Evolutionary conservation across 164 flowering plant genomes (phyloP), one percentile per base, ranked within the genome.

Genomic region (Vitis labrusca): DNA sequence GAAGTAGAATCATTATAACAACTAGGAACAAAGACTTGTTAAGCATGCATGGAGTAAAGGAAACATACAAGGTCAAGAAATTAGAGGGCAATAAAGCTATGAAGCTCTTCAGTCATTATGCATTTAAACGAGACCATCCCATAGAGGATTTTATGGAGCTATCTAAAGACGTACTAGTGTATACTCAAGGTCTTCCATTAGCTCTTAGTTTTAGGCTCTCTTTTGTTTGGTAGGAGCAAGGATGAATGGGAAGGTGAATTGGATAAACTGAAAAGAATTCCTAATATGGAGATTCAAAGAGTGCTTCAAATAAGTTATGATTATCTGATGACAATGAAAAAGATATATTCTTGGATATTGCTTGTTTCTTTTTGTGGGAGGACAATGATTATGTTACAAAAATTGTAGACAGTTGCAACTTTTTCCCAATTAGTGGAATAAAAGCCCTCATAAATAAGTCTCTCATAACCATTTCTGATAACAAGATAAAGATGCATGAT

Each of bases 1-100:
- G 73, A 58, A 71, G 73, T 64, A 71, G 51, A 48, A 71, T 71
- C 27, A 64, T 71, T 30, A 71, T 71, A 48, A 71, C 73, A 37
- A 44, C 56, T 47, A 63, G 73, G 47, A 29, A 63, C 23, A 13
- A 19, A 27, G 27, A 23, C 27, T 23, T 73, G 6, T 48, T 73
- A 27, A 16, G 6, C 1, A 48, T 11, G 13, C 16, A 12, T 49
- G 15, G 17, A 19, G 61, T 62, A 11, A 49, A 48, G 8, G 8
- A 19, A 0, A 16, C 50, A 49, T 72, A 72, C 37, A 32, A 64
- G 16, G 63, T 64, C 10, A 9, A 48, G 44, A 9, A 4, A 29
- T 65, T 59, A 8, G 30, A 69, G 13, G 5, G 19, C 2, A 6
- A 17, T 17, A 47, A 69, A 14, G 67, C 77, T 49, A 55, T 74